Evolutionary conservation across 306 rosid species (phyloP).

Genomic region (Vigna hirtella): DNA sequence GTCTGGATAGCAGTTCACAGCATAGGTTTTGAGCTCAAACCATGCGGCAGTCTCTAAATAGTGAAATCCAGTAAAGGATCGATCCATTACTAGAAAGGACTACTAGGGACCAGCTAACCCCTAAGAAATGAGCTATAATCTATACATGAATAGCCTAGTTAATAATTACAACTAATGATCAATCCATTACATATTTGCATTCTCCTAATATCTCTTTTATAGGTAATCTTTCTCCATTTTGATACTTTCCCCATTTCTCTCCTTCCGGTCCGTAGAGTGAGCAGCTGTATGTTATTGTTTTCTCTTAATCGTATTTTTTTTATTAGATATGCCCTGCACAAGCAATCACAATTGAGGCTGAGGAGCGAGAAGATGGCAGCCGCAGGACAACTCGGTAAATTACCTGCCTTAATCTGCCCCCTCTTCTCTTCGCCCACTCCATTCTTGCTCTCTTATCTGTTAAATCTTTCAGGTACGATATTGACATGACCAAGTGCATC

Average conservation of each 20-base stretch:
- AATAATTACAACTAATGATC: slow-evolving; percentile 20
- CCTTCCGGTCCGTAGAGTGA: slow-evolving; percentile 19
- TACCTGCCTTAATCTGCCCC: slow-evolving; percentile 27
- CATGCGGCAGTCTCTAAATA: slow-evolving; percentile 2
- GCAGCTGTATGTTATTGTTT: slow-evolving; percentile 18
- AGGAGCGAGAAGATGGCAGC: slow-evolving; percentile 99
- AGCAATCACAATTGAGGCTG: slow-evolving; percentile 99
- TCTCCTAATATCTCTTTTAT: background rate
- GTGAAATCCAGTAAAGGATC: background rate
- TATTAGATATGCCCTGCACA: slow-evolving; percentile 95
- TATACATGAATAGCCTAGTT: background rate
- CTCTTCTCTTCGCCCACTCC: background rate
- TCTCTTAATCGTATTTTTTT: slow-evolving; percentile 34
- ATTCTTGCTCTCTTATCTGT: slow-evolving; percentile 33
- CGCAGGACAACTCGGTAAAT: slow-evolving; percentile 97
- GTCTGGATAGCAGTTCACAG: slow-evolving; percentile 17
- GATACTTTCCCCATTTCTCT: background rate
- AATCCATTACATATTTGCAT: slow-evolving; percentile 2
- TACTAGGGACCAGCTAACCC: background rate
- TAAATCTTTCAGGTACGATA: slow-evolving; percentile 79
- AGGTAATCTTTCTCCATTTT: background rate
- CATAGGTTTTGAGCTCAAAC: slow-evolving; percentile 31
- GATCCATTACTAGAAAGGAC: background rate
- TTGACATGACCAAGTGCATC: slow-evolving; percentile 99
- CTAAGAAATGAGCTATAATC: slow-evolving; percentile 3